Base-by-base conservation (phyloP, 1,139 yeast species). In the Kodamaea ohmeri region DNA sequence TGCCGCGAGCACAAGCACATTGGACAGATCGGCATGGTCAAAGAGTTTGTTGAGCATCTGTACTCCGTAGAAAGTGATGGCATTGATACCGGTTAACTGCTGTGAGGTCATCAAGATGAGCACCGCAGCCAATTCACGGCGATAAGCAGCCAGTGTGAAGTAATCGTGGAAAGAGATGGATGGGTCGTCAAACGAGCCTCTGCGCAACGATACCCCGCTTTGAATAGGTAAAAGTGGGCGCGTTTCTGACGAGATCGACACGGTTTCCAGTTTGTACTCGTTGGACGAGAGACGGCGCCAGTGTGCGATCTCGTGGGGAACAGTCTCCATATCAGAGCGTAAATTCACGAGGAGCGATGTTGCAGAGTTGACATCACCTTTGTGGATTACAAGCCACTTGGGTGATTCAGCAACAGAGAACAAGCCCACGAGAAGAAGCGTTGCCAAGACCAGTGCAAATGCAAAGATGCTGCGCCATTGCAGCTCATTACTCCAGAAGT, bases 41-140 rank as follows among this genome's bases (percentile, higher is more conserved):
- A 48, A 47, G n/a, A 48, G 35, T 7, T 49, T 45, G 21, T 56
- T 50, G 25, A 64, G 50, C 22, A 67, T 58, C 7, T 63, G 51
- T 3, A 63, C 72, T 7, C 72, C 72, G 44, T 67, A 67, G 36
- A 62, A 66, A 0, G 67, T 65, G 29, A 67, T 64, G 14, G 71
- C 64, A 40, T 67, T 67, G 57, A 66, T 65, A 1, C 73, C 73
- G 36, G 65, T 60, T 41, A 67, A 51, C 48, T 67, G 73, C 45
- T 63, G 70, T 1, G 65, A 66, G 13, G 66, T 56, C 70, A 67
- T 64, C 26, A 67, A 50, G 6, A 65, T 46, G 3, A 57, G 43
- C 11, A 60, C 61, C 3, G 71, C 70, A 4, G 54, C 22, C 9
- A 61, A 45, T 40, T 65, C 67, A 15, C 48, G 49, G 21, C 61